Evolutionary conservation across 352 stramenopile species (phyloP).

Genomic region (Elongisporangium anandrum): DNA sequence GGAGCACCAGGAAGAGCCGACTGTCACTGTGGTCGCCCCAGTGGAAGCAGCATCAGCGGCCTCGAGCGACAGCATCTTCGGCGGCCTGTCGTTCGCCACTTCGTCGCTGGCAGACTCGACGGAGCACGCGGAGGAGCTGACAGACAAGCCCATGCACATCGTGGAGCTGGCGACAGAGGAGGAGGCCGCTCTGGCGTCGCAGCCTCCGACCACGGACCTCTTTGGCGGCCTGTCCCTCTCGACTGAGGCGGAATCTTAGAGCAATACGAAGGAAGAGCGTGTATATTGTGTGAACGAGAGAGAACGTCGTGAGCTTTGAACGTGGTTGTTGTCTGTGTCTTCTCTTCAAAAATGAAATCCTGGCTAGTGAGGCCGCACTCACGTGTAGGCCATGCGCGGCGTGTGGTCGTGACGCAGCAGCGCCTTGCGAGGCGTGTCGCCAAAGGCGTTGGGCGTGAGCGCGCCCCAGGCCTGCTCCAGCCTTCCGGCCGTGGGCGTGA

Average conservation of each 20-base stretch:
- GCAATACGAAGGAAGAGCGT: not conserved
- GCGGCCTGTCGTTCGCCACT: not conserved
- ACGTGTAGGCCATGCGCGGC: not conserved
- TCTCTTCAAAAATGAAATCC: no score
- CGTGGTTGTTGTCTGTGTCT: no score
- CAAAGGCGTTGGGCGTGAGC: not conserved
- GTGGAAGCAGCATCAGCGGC: not conserved
- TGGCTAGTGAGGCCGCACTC: no score
- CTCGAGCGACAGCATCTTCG: not conserved
- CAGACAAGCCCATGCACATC: slow-evolving; percentile 42
- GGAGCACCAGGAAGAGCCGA: not conserved
- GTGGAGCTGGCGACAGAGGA: slow-evolving; percentile 19
- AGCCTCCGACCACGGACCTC: slow-evolving; percentile 1
- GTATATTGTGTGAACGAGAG: not conserved
- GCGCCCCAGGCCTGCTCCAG: slow-evolving; percentile 23
- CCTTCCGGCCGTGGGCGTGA: slow-evolving; percentile 14
- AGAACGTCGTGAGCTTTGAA: not conserved
- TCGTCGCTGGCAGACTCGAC: not conserved
- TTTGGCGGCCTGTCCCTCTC: slow-evolving; percentile 14
- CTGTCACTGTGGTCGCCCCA: not conserved
- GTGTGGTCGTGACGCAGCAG: slow-evolving; percentile 3
- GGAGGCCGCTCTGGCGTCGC: slow-evolving; percentile 3
- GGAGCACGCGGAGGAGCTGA: slow-evolving; percentile 8
- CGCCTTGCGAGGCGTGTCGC: slow-evolving; percentile 3
- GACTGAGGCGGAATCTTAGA: slow-evolving; percentile 1